Percentiles rank a stretch among this genome's conserved stretches.
Conservation (phyloP, 208 protist species). For the Leishmania guyanensis region DNA sequence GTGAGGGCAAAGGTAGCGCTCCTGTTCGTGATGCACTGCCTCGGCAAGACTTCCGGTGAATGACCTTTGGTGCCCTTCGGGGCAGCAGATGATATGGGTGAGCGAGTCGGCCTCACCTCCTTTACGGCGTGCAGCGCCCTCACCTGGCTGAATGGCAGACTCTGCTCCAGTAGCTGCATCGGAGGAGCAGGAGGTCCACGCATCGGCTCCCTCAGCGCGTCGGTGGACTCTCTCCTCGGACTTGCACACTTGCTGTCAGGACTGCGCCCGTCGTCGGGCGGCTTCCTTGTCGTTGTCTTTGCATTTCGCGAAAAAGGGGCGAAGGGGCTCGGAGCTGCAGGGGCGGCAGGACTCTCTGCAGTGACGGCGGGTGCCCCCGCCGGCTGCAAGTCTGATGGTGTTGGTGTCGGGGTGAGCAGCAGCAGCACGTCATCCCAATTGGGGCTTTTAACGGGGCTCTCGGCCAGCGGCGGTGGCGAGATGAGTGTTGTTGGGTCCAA, state of each 20-base stretch:
- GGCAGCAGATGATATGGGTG: background rate
- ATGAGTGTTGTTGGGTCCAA: constrained; percentile 2
- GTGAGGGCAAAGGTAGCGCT: background rate
- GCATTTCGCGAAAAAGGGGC: background rate
- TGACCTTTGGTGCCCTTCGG: background rate
- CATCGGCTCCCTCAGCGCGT: background rate
- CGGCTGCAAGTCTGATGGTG: background rate
- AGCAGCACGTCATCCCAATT: background rate
- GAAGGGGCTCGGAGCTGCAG: background rate
- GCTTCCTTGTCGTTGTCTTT: too few relatives aligned
- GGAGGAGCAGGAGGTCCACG: background rate
- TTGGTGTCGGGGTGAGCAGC: background rate
- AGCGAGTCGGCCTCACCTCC: background rate
- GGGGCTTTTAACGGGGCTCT: background rate
- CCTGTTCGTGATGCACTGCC: background rate
- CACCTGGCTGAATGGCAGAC: background rate
- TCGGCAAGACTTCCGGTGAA: background rate
- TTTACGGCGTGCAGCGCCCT: background rate
- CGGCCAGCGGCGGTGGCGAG: background rate
- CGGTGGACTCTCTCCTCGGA: background rate
- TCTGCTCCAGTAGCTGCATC: background rate
- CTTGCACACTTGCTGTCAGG: background rate
- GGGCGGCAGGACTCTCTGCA: background rate
- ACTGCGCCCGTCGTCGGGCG: background rate
- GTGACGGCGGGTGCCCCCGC: background rate